A percentile compares a stretch with the other conserved stretches of the same genome.
Conservation (phyloP, 2,329 filamentous ascomycete genomes). For the Fusarium incarnatum region DNA sequence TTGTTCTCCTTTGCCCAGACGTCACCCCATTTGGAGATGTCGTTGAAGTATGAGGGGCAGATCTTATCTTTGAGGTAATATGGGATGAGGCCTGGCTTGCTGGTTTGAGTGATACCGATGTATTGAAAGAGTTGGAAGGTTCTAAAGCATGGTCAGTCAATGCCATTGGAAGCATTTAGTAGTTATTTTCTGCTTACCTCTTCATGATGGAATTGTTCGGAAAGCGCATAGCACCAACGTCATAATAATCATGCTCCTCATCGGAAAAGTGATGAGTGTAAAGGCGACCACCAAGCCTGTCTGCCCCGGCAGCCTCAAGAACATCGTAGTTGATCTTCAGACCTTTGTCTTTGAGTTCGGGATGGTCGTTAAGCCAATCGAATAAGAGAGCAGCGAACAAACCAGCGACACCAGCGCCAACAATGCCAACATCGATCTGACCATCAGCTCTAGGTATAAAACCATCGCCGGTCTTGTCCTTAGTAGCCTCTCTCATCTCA, state of each 20-base stretch:
- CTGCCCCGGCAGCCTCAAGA: slow-evolving; percentile 7
- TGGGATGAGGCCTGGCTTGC: slow-evolving; percentile 13
- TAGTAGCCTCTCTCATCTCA: neutral
- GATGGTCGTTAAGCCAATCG: slow-evolving; percentile 16
- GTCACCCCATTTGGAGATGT: slow-evolving; percentile 1
- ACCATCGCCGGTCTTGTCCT: neutral
- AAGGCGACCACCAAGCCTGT: slow-evolving; percentile 19
- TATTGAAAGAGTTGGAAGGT: slow-evolving; percentile 13
- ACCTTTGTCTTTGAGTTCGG: neutral
- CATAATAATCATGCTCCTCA: slow-evolving; percentile 25
- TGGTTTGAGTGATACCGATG: neutral
- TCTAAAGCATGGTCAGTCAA: neutral
- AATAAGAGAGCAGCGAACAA: slow-evolving; percentile 18
- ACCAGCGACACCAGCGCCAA: slow-evolving; percentile 24
- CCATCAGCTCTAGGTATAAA: neutral
- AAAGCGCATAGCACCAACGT: slow-evolving; percentile 29
- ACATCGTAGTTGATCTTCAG: slow-evolving; percentile 19
- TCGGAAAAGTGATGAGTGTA: slow-evolving; percentile 31
- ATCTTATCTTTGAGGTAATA: slow-evolving; percentile 20
- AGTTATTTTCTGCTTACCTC: slow-evolving; percentile 8
- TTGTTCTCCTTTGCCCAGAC: neutral
- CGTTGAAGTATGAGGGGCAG: slow-evolving; percentile 27
- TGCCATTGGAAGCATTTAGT: too few relatives aligned
- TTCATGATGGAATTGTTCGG: slow-evolving; percentile 25
- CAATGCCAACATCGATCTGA: neutral